A percentile compares a stretch with the other conserved stretches of the same genome.
Evolutionary conservation across 1,284 basidiomycete genomes (phyloP).

Genomic region (Xerocomus nothofagi): DNA sequence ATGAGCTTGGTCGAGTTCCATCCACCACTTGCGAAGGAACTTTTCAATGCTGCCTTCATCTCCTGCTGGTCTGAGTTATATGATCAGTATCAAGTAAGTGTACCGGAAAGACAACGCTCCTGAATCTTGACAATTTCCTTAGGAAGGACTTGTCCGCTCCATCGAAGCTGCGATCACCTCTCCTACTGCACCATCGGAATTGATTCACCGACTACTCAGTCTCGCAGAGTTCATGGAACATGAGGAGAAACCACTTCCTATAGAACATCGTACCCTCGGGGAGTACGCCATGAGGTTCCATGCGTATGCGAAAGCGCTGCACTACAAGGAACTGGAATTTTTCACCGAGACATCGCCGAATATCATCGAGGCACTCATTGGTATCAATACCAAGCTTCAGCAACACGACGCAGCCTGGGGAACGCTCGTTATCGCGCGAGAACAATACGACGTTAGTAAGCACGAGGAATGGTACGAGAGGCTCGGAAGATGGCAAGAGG

Average conservation of each 20-base stretch:
- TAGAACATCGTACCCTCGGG: conserved; percentile 91
- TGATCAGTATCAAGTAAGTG: conserved; percentile 87
- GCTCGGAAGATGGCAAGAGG: conserved; percentile 96
- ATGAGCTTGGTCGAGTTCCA: conserved; percentile 93
- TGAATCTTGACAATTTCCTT: conserved; percentile 11
- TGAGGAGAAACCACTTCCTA: conserved; percentile 94
- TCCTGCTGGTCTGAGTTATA: conserved; percentile 98
- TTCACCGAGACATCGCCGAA: conserved; percentile 86
- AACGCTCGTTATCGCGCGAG: conserved; percentile 84
- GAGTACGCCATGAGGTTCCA: conserved; percentile 94
- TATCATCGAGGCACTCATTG: conserved; percentile 94
- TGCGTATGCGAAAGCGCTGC: conserved; percentile 96
- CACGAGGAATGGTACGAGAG: conserved; percentile 99
- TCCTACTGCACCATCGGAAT: conserved; percentile 78
- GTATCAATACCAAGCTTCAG: conserved; percentile 96
- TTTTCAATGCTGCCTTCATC: conserved; percentile 98
- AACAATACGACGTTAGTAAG: conserved; percentile 82
- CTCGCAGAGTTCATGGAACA: conserved; percentile 99
- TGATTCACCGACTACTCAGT: conserved; percentile 93
- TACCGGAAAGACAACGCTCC: neutral
- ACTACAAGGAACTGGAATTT: conserved; percentile 99
- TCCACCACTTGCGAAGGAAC: conserved; percentile 87
- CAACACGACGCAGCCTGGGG: conserved; percentile 98
- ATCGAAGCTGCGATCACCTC: conserved; percentile 90
- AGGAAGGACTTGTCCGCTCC: conserved; percentile 93